Base-by-base conservation (phyloP, 2,329 filamentous ascomycete species). In the Hymenoscyphus infarciens region DNA sequence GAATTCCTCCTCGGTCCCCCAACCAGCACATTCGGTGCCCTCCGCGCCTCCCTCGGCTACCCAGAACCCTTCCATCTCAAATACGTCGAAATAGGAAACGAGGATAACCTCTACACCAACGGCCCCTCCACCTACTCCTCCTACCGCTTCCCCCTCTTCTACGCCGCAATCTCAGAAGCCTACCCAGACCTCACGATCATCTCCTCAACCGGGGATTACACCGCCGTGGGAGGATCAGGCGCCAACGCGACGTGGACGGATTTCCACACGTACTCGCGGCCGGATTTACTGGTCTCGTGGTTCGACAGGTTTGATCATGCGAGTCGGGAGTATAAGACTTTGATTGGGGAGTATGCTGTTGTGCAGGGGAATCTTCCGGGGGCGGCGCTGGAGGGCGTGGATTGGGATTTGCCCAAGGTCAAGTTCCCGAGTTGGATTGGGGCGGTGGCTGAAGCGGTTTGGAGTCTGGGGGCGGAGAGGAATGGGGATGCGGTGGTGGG, bases 41-140 rank as follows among this genome's bases (percentile, higher is more conserved):
- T 77, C 6, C 78, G 82, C n/a, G 79, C 79, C 5, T 74, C 77
- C 1, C 74, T 82, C 11, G 82, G 82, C 1, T 78, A 83, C 66
- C 74, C 79, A 1, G 73, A 80, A 15, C 82, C 83, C 1, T 84
- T 81, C 72, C 69, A 65, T 2, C 74, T 85, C 64, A 78, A 79
- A 15, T 81, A 78, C 61, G 77, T 84, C 55, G 82, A 83, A 68
- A 84, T 69, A 2, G 66, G 68, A 11, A 84, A 85, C 65, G 82
- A 85, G 69, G 82, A 85, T 65, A 76, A 79, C 65, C 71, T 82
- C 11, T 77, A 74, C 63, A 52, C 15, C 3, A 70, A 71, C 6
- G 80, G 79, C 42, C 71, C 73, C 7, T 22, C 35, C 1, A 35
- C 57, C 0, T 59, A 59, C 27, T 33, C 22, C 7, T 29, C 73